Evolutionary conservation across 2,329 filamentous ascomycete genomes (phyloP), one percentile per base, ranked within the genome.

Genomic region (Penicillium sp.): DNA sequence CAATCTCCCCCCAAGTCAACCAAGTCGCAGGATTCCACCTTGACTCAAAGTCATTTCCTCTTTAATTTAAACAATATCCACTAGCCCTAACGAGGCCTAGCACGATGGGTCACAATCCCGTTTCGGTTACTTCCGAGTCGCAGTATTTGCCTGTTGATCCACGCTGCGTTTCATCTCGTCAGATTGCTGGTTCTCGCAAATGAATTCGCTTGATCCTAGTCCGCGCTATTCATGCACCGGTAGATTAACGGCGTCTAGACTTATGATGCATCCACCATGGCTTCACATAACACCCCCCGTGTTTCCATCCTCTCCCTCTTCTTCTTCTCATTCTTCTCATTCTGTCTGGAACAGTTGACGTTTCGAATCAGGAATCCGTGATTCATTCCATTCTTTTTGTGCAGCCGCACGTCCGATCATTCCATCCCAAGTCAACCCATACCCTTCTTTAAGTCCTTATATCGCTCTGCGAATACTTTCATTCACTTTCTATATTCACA

Each of bases 301-400:
- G 39, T 36, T 16, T 29, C 16, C 27, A 34, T 43, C 54, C 31
- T 52, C 29, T 54, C 43, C 34, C 22, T 48, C 36, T 43, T 32
- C 55, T 46, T 45, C 32, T 51, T 44, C 21, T 22, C 48, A 43
- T 22, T 53, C 60, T 47, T 46, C 47, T 38, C 47, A 16, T 53
- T 42, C 61, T 62, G 58, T 65, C 61, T 63, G 62, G 50, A 55
- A 67, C 59, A 68, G 57, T 54, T 52, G 32, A 39, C 53, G 47
- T 50, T 46, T 59, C 53, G 53, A 58, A 56, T 62, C 59, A 63
- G 49, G 57, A 58, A 64, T 66, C 62, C 51, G 59, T 65, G 38
- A 64, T 63, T 58, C 57, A 59, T 56, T 66, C 64, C 66, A 59
- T 69, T 68, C 67, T 36, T 68, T 69, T 51, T 24, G 55, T 50